These are phyloP conservation scores for Xylaria bambusicola DNA, from an alignment of 495 filamentous ascomycete species.

Conservation along the genomic window DNA sequence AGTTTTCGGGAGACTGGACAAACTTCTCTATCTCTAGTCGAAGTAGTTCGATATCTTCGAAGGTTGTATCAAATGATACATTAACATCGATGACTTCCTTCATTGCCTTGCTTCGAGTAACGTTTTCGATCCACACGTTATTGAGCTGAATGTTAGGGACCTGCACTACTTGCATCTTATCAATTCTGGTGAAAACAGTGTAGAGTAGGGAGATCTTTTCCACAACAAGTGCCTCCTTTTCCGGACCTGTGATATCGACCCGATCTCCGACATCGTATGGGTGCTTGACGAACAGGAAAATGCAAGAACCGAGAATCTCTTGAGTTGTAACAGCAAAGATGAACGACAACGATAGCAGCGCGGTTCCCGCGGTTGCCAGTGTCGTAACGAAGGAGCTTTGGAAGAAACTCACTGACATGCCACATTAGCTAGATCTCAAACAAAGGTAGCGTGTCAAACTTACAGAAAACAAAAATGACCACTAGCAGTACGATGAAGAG, in stretches of 20 bases:
- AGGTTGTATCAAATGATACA: constrained; percentile 79
- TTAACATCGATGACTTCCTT: constrained; percentile 78
- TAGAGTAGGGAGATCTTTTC: constrained; percentile 94
- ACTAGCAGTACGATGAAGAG: constrained; percentile 76
- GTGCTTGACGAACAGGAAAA: constrained; percentile 98
- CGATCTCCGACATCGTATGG: constrained; percentile 89
- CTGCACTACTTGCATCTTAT: constrained; percentile 73
- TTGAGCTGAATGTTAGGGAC: constrained; percentile 91
- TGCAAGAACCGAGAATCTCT: constrained; percentile 92
- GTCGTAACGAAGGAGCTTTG: constrained; percentile 82
- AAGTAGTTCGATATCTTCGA: constrained; percentile 83
- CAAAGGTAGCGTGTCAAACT: constrained; percentile 24
- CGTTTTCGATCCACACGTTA: constrained; percentile 89
- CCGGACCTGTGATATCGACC: constrained; percentile 71
- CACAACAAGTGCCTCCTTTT: constrained; percentile 70
- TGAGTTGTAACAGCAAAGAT: constrained; percentile 89
- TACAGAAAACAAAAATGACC: constrained; percentile 81
- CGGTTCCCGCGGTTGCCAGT: constrained; percentile 92
- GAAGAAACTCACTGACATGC: constrained; percentile 69
- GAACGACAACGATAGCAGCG: constrained; percentile 90
- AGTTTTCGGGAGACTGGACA: constrained; percentile 82
- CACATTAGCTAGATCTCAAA: constrained; percentile 25
- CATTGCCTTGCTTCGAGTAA: constrained; percentile 88
- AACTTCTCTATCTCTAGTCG: constrained; percentile 81
- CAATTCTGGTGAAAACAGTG: constrained; percentile 85